Base-by-base conservation (phyloP, 106 monocot genomes). In the Dactylorhiza incarnata region DNA sequence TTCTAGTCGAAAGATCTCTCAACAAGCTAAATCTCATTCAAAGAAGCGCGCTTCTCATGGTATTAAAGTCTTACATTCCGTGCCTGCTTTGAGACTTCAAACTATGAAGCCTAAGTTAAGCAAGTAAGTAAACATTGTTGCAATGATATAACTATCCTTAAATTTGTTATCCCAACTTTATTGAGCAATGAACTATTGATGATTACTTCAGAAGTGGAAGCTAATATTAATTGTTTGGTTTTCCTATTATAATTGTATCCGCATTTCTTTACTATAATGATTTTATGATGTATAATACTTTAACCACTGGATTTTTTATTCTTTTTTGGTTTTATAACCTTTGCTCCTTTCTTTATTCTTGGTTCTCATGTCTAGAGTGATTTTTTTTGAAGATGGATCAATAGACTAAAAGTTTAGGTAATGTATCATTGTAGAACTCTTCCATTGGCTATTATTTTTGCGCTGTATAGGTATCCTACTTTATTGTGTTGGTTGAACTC, bases 61-160 rank as follows among this genome's bases (percentile, higher is more conserved):
- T 24, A 67, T 91, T 47, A 97, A 93, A 81, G 81, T 91, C 16
- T 77, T 91, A 81, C 97, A 97, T 86, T 94, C 94, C 48, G 86
- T 89, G 47, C 97, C 97, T 79, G 97, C 97, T 59, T 73, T 94
- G 73, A 91, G 86, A 71, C 79, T 97, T 71, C 91, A 97, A 81
- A 97, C 93, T 68, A 94, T 97, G 91, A 97, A 97, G 82, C 94
- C 87, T 4, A 91, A 86, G 81, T 82, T 97, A 77, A 94, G 91
- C 89, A 91, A 89, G 97, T 97, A 89, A 62, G 90, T 51, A 54
- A 46, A 22, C 15, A 22, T 2, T 48, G 15, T 48, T 71, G 19
- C 48, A 7, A 72, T 22, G 44, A 49, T 72, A 22, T 44, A 45
- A 20, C 19, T 10, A 1, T 72, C 16, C 66, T 26, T 45, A 46